Evolutionary conservation across 257 asterid genomes (phyloP), one percentile per base, ranked within the genome.

Genomic region (Pogostemon cablin): DNA sequence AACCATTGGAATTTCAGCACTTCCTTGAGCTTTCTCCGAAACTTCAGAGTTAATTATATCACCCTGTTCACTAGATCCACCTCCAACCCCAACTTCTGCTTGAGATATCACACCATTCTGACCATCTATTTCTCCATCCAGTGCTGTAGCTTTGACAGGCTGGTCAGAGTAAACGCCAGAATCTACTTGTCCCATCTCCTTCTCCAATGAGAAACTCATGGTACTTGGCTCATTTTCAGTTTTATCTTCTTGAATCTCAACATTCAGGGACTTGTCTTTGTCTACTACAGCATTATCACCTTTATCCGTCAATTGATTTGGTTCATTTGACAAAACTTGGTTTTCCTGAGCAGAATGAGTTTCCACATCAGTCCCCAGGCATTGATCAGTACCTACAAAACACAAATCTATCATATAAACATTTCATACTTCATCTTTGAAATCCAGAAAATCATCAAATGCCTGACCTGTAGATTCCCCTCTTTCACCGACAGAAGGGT

Each of bases 391-490:
- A 69, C 55, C 77, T 65, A 73, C 42, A 74, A 46, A 65, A 54
- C 69, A 60, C 35, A 77, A 63, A 75, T 75, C 62, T 40, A 75
- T 42, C 48, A 50, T 71, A 75, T 76, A 72, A 76, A 76, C 12
- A 56, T 55, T 70, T 39, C 65, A 42, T 61, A 20, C 68, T 70
- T 71, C 82, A 41, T 62, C 78, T 44, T 73, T 75, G 67, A 81
- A 67, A 78, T 77, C 83, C 67, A 83, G 54, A 52, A 75, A 85
- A 47, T 48, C 77, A 70, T 78, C 83, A 58, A 86, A 73, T 57
- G 83, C 84, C 80, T 79, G 74, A 60, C 48, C 87, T 64, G 46
- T 58, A 67, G 72, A 72, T 67, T 86, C 88, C 67, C 68, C 86
- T 38, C 62, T 65, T 62, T 61, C 88, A 77, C 52, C 42, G 64